Base-by-base conservation (phyloP, 441 rosid species). In the Erodium texanum region DNA sequence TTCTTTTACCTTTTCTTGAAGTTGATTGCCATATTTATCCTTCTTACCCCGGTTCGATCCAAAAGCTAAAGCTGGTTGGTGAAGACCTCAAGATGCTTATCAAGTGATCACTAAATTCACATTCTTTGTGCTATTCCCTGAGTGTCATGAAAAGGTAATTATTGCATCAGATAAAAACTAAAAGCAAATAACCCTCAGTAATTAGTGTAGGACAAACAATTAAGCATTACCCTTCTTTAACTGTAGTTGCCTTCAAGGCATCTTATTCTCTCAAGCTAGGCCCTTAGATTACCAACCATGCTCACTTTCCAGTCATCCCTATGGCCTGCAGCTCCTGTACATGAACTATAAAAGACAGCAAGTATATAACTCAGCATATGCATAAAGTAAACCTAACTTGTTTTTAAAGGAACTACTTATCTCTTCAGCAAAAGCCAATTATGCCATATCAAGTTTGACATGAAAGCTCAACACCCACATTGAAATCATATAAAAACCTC, bases 401-500 rank as follows among this genome's bases (percentile, higher is more conserved):
- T 61, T 61, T 61, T 61, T 12, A 10, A 61, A 61, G 64, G 29
- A 61, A 61, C 64, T 24, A 61, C 16, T 61, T 7, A 61, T 61
- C 3, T 15, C n/a, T 61, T 24, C n/a, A 14, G 34, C 16, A 54
- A 54, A 20, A 54, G 11, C 61, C 23, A 9, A 54, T 54, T 54
- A 54, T 54, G 56, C 56, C 4, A 5, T 4, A 58, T 23, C 62
- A 58, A 20, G 24, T 14, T 61, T 61, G 64, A 61, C 64, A 61
- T 22, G 34, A 61, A 61, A 61, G 64, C 64, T 61, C 64, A 61
- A 24, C 64, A 61, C 64, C 64, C 64, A 61, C 12, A 61, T 61
- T 61, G 34, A 61, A 11, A 10, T 14, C 8, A 24, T 5, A 61
- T 61, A 23, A 61, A 61, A 61, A 24, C 32, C 16, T 54, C 61